Conservation (phyloP, 176 grass and related monocot genomes). For the Phoenix dactylifera region DNA sequence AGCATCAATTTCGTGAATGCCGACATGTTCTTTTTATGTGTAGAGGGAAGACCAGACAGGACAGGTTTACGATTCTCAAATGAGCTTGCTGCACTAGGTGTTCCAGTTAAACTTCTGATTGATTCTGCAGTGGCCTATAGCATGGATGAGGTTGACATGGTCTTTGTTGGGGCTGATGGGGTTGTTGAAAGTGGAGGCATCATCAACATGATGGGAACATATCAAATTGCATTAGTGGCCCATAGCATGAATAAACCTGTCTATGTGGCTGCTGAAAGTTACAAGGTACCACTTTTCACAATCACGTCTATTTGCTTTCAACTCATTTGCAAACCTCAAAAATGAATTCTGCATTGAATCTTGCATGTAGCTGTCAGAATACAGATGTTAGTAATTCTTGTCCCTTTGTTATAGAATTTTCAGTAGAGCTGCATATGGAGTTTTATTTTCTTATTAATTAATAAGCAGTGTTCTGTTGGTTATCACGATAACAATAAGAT, state of each 20-base stretch:
- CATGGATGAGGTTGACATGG: constrained; percentile 93
- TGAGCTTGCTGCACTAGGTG: constrained; percentile 71
- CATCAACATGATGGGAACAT: constrained; percentile 99
- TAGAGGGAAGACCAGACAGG: constrained; percentile 93
- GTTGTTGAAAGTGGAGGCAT: constrained; percentile 97
- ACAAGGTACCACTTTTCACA: constrained; percentile 48
- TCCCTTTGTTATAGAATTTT: too few species aligned
- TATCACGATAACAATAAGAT: too few species aligned
- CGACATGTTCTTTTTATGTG: constrained; percentile 12
- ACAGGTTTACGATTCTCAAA: constrained; percentile 80
- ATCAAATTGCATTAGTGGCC: constrained; percentile 93
- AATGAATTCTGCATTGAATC: too few species aligned
- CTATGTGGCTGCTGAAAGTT: constrained; percentile 97
- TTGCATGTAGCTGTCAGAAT: too few species aligned
- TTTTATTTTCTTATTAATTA: too few species aligned
- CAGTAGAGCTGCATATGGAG: too few species aligned
- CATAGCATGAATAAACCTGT: constrained; percentile 93
- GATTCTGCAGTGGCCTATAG: constrained; percentile 94
- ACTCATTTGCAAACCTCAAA: too few species aligned
- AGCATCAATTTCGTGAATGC: background rate
- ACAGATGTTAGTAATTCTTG: too few species aligned
- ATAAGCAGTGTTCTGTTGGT: too few species aligned
- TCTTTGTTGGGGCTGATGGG: constrained; percentile 94
- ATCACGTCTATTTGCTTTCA: background rate
- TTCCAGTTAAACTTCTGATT: constrained; percentile 89